Evolutionary conservation across 352 stramenopile genomes (phyloP).

Genomic region (Globisporangium cylindrosporum): DNA sequence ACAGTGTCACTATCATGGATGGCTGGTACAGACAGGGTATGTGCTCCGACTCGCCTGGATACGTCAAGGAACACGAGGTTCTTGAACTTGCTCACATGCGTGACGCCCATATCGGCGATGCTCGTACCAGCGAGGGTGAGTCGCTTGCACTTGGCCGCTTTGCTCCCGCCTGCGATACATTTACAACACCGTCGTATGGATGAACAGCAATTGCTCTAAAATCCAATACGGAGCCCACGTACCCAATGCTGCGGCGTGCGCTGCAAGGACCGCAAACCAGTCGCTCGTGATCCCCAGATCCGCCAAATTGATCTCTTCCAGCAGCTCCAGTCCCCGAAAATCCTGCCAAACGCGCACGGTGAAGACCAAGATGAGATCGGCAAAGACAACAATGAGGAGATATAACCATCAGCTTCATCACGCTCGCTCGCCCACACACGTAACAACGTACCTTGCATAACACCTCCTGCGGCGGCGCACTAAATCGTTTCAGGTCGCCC

Average conservation of each 20-base stretch:
- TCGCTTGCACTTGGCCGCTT: slow-evolving; percentile 11
- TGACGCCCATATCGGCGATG: slow-evolving; percentile 28
- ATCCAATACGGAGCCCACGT: not conserved
- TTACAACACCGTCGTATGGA: too few species aligned
- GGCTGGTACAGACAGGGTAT: not conserved
- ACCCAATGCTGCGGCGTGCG: slow-evolving; percentile 16
- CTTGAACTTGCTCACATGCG: slow-evolving; percentile 26
- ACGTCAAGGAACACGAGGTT: slow-evolving; percentile 27
- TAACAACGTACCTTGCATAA: slow-evolving; percentile 32
- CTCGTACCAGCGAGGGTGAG: slow-evolving; percentile 28
- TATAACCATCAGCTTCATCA: not conserved
- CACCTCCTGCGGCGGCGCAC: slow-evolving; percentile 21
- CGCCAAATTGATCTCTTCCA: slow-evolving; percentile 26
- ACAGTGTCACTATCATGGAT: not conserved
- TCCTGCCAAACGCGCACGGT: slow-evolving; percentile 20
- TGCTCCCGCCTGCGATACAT: not conserved
- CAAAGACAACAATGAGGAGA: not conserved
- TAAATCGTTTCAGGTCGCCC: slow-evolving; percentile 20
- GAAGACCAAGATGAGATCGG: not conserved
- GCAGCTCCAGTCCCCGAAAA: slow-evolving; percentile 20
- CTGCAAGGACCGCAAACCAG: slow-evolving; percentile 29
- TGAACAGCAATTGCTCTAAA: too few species aligned
- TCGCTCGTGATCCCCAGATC: slow-evolving; percentile 28
- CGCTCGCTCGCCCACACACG: not conserved
- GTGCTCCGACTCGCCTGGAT: slow-evolving; percentile 16